A percentile compares a stretch with the other conserved stretches of the same genome.
These are phyloP conservation scores for Ceratocystis alfenasii DNA, from an alignment of 2,329 filamentous ascomycete species.

Conservation along the genomic window DNA sequence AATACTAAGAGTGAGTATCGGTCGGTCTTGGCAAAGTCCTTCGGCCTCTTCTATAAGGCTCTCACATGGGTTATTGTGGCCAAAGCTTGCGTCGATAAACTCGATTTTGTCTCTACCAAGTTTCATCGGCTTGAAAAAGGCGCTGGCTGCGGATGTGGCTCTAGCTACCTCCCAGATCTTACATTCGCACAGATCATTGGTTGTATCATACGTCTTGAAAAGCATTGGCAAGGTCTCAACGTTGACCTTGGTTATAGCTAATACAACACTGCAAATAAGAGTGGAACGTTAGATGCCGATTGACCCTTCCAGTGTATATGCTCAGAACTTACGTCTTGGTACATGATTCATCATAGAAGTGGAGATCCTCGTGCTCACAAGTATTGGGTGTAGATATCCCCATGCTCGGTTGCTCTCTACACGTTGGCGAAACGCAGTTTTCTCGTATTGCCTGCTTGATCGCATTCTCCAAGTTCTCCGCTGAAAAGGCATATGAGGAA, in stretches of 20 bases:
- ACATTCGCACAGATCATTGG: conserved; percentile 23
- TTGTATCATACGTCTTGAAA: conserved; percentile 26
- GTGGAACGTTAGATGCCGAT: neutral
- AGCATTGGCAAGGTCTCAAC: conserved; percentile 23
- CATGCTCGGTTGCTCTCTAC: neutral
- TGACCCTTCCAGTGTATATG: neutral
- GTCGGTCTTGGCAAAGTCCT: conserved; percentile 13
- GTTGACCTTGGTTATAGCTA: neutral
- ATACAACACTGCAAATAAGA: neutral
- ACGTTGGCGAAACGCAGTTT: neutral
- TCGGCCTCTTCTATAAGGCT: conserved; percentile 27
- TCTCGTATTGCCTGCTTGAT: neutral
- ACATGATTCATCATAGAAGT: neutral
- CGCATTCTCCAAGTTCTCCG: neutral
- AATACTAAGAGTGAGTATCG: conserved; percentile 25
- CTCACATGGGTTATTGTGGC: conserved; percentile 29
- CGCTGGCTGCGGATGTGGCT: conserved; percentile 27
- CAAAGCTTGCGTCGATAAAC: conserved; percentile 28
- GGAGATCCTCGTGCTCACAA: neutral
- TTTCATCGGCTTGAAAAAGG: conserved; percentile 28
- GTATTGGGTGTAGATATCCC: neutral
- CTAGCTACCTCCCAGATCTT: conserved; percentile 28
- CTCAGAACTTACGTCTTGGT: neutral
- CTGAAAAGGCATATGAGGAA: neutral
- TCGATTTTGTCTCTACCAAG: conserved; percentile 26